phyloP scores from a whole-genome alignment of 2,329 filamentous ascomycete species.

The Alternaria hordeiaustralica region DNA sequence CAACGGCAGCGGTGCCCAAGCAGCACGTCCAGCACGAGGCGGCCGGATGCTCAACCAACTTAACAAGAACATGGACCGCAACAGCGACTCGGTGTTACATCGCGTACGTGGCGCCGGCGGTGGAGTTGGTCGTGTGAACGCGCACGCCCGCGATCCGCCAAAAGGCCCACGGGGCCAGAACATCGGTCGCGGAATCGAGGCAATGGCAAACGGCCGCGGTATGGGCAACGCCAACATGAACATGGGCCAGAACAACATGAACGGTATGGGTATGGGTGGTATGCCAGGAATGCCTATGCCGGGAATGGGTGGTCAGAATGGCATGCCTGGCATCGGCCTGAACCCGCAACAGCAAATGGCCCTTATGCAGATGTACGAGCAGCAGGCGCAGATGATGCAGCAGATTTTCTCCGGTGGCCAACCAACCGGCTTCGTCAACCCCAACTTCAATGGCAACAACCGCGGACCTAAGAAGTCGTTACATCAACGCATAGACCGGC shows the following conservation, averaged over 20 bases:
- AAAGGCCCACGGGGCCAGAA: conserved; percentile 70
- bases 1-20: conserved; percentile 60
- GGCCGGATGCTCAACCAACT: conserved; percentile 87
- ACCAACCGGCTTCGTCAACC: conserved; percentile 60
- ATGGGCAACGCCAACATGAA: conserved; percentile 40
- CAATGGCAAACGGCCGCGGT: conserved; percentile 50
- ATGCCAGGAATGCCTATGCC: conserved; percentile 44
- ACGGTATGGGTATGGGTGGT: conserved; percentile 38
- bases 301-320: conserved; percentile 48
- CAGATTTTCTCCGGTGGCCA: conserved; percentile 48
- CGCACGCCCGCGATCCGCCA: conserved; percentile 72
- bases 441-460: conserved; percentile 56
- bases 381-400: conserved; percentile 71
- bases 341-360: conserved; percentile 74
- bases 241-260: conserved; percentile 44
- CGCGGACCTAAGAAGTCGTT: conserved; percentile 62
- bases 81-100: conserved; percentile 76
- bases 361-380: conserved; percentile 78
- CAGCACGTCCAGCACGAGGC: conserved; percentile 53
- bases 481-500: conserved; percentile 71
- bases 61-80: conserved; percentile 80
- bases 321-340: conserved; percentile 60
- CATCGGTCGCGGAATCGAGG: conserved; percentile 41
- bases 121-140: conserved; percentile 81
- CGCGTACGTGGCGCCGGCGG: conserved; percentile 75